A percentile compares a stretch with the other conserved stretches of the same genome.
phyloP scores from a whole-genome alignment of 2,329 filamentous ascomycete species.

The Aureobasidium leucospermi region DNA sequence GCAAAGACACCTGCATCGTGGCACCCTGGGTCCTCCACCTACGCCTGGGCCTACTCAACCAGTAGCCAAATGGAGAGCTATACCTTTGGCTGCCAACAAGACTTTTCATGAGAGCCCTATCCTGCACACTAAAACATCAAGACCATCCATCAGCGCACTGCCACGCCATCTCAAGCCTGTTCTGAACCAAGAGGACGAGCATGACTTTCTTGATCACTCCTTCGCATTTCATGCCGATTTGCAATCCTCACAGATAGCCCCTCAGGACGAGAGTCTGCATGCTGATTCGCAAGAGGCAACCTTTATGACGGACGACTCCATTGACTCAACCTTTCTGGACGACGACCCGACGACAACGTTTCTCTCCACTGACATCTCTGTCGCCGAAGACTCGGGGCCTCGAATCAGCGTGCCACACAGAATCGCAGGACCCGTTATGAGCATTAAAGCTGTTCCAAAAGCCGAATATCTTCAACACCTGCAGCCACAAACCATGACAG shows the following conservation, averaged over 20 bases:
- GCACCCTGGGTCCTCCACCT: not conserved
- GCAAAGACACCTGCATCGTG: conserved; percentile 30
- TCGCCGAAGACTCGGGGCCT: conserved; percentile 20
- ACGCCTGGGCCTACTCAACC: conserved; percentile 17
- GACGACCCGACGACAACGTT: not conserved
- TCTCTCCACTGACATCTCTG: not conserved
- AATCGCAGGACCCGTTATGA: conserved; percentile 43
- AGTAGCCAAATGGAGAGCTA: conserved; percentile 22
- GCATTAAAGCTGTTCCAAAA: conserved; percentile 63
- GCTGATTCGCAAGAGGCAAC: conserved; percentile 20
- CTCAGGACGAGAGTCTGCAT: conserved; percentile 15
- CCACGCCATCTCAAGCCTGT: not conserved
- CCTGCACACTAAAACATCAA: not conserved
- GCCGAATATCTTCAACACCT: conserved; percentile 59
- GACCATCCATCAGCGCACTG: not conserved
- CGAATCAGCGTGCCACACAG: not conserved
- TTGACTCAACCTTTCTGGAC: conserved; percentile 25
- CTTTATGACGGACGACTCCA: conserved; percentile 32
- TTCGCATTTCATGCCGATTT: conserved; percentile 62
- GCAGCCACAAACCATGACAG: conserved; percentile 70
- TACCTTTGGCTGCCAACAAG: conserved; percentile 12
- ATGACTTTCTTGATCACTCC: conserved; percentile 72
- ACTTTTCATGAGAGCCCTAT: conserved; percentile 9
- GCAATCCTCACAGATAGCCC: conserved; percentile 52
- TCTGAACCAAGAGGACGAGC: conserved; percentile 24